Percentiles rank a stretch among this genome's conserved stretches.
Evolutionary conservation across 2,329 filamentous ascomycete genomes (phyloP).

Genomic region (Magnaporthiopsis rhizophila): DNA sequence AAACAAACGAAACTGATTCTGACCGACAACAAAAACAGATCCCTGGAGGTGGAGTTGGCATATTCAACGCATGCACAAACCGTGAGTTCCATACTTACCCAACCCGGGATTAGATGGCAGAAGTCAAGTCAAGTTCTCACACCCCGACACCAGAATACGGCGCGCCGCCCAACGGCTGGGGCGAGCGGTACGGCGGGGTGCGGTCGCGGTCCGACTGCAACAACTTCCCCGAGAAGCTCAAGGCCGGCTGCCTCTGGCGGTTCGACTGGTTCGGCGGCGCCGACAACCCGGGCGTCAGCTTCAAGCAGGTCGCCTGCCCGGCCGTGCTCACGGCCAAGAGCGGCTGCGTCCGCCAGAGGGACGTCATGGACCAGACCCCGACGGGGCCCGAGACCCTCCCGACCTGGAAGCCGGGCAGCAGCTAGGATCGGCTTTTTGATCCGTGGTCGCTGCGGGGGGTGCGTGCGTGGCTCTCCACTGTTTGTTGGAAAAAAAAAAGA

Average conservation of each 20-base stretch:
- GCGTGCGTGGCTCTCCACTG: no score
- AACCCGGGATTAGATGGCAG: no score
- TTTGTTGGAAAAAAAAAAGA: background rate
- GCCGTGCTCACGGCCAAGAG: slow-evolving; percentile 34
- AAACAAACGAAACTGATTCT: background rate
- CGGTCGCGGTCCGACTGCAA: slow-evolving; percentile 41
- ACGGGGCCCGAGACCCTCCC: slow-evolving; percentile 18
- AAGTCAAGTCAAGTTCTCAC: background rate
- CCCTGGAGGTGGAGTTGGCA: slow-evolving; percentile 1
- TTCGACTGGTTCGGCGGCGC: slow-evolving; percentile 56
- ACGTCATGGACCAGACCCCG: slow-evolving; percentile 26
- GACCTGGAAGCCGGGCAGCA: slow-evolving; percentile 18
- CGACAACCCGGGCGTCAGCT: slow-evolving; percentile 48
- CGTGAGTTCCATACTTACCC: background rate
- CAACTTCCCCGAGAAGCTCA: slow-evolving; percentile 42
- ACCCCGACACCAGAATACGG: slow-evolving; percentile 30
- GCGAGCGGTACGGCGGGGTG: slow-evolving; percentile 51
- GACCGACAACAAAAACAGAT: background rate
- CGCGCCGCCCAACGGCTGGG: slow-evolving; percentile 41
- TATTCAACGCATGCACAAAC: slow-evolving; percentile 5
- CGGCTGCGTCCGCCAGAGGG: slow-evolving; percentile 25
- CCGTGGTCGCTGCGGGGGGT: no score
- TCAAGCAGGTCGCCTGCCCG: slow-evolving; percentile 48
- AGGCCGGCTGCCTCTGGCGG: slow-evolving; percentile 48
- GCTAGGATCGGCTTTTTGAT: no score